Evolutionary conservation across 768 basidiomycete genomes (phyloP), one percentile per base, ranked within the genome.

Genomic region (Pisolithus sp.): DNA sequence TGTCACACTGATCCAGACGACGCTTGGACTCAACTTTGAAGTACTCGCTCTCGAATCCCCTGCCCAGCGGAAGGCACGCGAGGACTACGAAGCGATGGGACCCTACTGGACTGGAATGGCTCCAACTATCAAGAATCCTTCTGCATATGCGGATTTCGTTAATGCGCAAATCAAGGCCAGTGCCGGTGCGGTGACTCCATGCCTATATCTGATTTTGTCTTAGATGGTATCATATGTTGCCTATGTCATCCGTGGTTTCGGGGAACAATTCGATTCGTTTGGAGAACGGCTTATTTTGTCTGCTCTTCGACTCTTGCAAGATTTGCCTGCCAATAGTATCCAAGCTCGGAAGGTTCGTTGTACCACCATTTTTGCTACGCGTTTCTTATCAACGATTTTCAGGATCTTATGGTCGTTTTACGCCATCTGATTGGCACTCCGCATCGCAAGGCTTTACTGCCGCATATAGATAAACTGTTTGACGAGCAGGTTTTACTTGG

Each of bases 331-430:
- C 0, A 90, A 88, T 62, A 86, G 86, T 8, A 86, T 92, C 13
- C 73, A 81, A 8, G 77, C 91, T 18, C 77, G 95, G 70, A 92
- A 87, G 77, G 93, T 90, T 34, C 31, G 66, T 50, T 38, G 23
- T 24, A 20, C 34, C 24, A 13, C 6, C n/a, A n/a, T 23, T 37
- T 9, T 36, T 34, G 23, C 37, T n/a, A 21, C n/a, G 45, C 57
- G 45, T 38, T 20, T 37, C 15, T 45, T 10, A 9, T 20, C 36
- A 43, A 48, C 26, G 55, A 21, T 26, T 41, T 7, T 12, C 62
- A 94, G 91, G 95, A 98, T 63, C 73, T 97, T 46, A 83, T 95
- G 73, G 85, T 95, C 12, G 93, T 93, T 10, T 85, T 95, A 48
- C 81, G 95, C 40, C 94, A 98, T 68, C 79, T 98, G 20, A 79